Percentiles rank a stretch among this genome's conserved stretches.
phyloP scores from a whole-genome alignment of 306 rosid species.

The Vigna trinervia region DNA sequence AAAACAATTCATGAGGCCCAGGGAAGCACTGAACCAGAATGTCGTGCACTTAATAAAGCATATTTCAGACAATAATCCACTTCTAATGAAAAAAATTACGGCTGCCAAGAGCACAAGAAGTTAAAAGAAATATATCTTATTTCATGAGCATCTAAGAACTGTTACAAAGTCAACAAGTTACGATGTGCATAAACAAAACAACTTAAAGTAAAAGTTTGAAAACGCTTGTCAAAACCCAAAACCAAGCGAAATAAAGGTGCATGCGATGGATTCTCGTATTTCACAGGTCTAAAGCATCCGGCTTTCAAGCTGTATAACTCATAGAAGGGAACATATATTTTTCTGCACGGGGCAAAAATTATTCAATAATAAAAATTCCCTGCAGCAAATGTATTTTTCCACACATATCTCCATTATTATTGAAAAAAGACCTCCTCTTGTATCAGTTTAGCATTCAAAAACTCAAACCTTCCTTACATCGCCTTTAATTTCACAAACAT shows the following conservation, averaged over 20 bases:
- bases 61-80: conserved; percentile 21
- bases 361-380: conserved; percentile 7
- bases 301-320: conserved; percentile 16
- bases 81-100: neutral
- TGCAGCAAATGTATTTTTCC: conserved; percentile 18
- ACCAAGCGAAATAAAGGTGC: neutral
- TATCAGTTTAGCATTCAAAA: conserved; percentile 17
- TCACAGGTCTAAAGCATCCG: conserved; percentile 28
- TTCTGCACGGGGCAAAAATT: neutral
- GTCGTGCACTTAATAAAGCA: conserved; percentile 8
- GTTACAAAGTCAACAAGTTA: neutral
- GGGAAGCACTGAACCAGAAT: conserved; percentile 39
- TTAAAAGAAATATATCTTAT: neutral
- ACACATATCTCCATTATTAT: conserved; percentile 15
- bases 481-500: no score
- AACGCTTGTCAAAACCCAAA: neutral
- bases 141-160: conserved; percentile 19
- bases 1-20: conserved; percentile 32
- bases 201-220: neutral
- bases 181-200: neutral
- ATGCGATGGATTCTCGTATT: neutral
- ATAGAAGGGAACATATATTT: neutral
- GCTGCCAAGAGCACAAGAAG: conserved; percentile 13
- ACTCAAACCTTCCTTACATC: neutral
- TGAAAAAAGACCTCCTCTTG: no score